Conservation (phyloP, 2,329 filamentous ascomycete genomes). For the Neofusicoccum sp. region DNA sequence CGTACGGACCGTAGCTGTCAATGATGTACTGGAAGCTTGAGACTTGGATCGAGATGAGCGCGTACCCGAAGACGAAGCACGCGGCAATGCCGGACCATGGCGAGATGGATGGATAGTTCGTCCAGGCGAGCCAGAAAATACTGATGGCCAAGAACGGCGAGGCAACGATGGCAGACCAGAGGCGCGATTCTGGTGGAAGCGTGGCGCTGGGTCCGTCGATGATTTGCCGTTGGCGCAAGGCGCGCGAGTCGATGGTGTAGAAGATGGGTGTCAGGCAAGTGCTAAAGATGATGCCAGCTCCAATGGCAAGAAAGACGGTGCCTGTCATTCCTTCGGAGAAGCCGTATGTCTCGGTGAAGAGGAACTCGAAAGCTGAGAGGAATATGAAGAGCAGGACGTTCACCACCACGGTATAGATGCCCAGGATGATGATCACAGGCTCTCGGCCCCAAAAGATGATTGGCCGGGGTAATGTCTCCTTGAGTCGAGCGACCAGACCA, state of each 20-base stretch:
- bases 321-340: constrained; percentile 45
- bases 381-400: constrained; percentile 15
- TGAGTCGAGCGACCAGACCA: constrained; percentile 2
- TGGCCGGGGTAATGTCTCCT: constrained; percentile 7
- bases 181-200: constrained; percentile 27
- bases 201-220: constrained; percentile 13
- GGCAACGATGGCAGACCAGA: constrained; percentile 47
- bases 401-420: constrained; percentile 16
- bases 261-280: constrained; percentile 36
- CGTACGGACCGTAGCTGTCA: constrained; percentile 43
- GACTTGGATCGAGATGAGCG: constrained; percentile 47
- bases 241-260: constrained; percentile 25
- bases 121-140: constrained; percentile 55
- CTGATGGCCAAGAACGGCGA: constrained; percentile 44
- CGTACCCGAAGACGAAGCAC: constrained; percentile 32
- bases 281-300: constrained; percentile 40
- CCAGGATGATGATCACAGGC: constrained; percentile 32
- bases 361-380: constrained; percentile 15
- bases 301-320: constrained; percentile 47
- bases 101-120: constrained; percentile 41
- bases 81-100: constrained; percentile 39
- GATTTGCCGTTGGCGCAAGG: constrained; percentile 24
- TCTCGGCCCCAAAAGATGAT: constrained; percentile 21
- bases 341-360: constrained; percentile 40
- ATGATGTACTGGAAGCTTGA: constrained; percentile 36